Evolutionary conservation across 1,284 basidiomycete genomes (phyloP).

Genomic region (Irpex sp.): DNA sequence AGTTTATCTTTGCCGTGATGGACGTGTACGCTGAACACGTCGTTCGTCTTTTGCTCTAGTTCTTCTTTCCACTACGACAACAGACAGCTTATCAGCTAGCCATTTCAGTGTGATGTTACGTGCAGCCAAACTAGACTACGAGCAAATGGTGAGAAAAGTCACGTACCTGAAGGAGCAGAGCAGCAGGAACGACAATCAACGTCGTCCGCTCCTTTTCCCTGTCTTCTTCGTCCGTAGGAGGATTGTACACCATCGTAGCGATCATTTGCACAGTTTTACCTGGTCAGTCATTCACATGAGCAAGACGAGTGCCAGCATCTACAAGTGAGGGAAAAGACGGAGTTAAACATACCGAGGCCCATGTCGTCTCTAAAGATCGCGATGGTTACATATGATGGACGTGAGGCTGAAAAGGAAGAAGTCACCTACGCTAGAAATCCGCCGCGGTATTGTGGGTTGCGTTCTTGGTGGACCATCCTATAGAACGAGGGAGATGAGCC

Average conservation of each 20-base stretch:
- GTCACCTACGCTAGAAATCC: conserved; percentile 70
- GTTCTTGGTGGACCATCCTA: conserved; percentile 62
- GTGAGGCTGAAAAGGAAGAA: conserved; percentile 2
- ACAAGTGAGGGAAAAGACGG: not conserved
- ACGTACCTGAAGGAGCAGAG: conserved; percentile 58
- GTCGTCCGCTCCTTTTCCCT: conserved; percentile 37
- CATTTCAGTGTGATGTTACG: not conserved
- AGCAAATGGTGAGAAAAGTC: not conserved
- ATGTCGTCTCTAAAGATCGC: conserved; percentile 71
- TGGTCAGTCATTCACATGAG: conserved; percentile 14
- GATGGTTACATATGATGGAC: not conserved
- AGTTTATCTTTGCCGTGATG: conserved; percentile 68
- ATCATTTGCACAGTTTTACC: conserved; percentile 74
- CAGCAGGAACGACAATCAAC: conserved; percentile 67
- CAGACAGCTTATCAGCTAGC: not conserved
- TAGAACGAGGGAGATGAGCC: conserved; percentile 1
- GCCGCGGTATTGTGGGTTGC: conserved; percentile 41
- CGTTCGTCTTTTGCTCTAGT: conserved; percentile 59
- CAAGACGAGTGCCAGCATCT: not conserved
- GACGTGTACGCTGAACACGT: conserved; percentile 58
- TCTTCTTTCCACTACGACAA: conserved; percentile 63
- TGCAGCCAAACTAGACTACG: not conserved
- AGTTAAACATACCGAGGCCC: conserved; percentile 60
- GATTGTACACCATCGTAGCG: conserved; percentile 63
- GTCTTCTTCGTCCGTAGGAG: conserved; percentile 42